phyloP scores from a whole-genome alignment of 108 stramenopile species.

The Aurantiochytrium sp. region DNA sequence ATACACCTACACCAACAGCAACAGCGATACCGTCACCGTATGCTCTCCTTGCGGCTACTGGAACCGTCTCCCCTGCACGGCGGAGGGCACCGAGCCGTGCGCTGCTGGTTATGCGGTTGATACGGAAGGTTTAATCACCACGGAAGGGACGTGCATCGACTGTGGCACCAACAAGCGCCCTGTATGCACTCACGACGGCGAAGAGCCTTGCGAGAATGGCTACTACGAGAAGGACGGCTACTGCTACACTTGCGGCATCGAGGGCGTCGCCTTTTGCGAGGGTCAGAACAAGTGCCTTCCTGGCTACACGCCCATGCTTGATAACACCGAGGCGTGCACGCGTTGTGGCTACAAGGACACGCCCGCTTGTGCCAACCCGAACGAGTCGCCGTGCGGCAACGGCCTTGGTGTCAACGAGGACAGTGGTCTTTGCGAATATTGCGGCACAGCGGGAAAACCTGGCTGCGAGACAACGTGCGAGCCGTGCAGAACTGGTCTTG shows the following conservation, averaged over 20 bases:
- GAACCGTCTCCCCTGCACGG: background rate
- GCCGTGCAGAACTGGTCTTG: background rate
- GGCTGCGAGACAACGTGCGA: background rate
- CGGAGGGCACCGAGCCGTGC: background rate
- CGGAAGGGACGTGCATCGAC: background rate
- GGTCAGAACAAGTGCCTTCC: background rate
- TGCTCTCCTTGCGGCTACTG: background rate
- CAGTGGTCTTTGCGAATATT: background rate
- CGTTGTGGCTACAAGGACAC: background rate
- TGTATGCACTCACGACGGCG: background rate
- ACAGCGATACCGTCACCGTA: background rate
- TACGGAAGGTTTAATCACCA: background rate
- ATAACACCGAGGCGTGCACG: background rate
- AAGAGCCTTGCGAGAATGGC: background rate
- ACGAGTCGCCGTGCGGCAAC: background rate
- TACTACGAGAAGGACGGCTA: background rate
- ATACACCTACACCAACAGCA: too few relatives aligned
- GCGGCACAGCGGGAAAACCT: background rate
- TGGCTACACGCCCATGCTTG: background rate
- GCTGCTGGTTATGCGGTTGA: background rate
- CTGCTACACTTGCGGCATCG: background rate
- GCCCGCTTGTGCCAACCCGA: background rate
- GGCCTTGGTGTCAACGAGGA: background rate
- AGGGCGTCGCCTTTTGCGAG: background rate
- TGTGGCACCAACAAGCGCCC: background rate